A percentile compares a stretch with the other conserved stretches of the same genome.
These are phyloP conservation scores for Onygena corvina DNA, from an alignment of 2,329 filamentous ascomycete species.

Conservation along the genomic window DNA sequence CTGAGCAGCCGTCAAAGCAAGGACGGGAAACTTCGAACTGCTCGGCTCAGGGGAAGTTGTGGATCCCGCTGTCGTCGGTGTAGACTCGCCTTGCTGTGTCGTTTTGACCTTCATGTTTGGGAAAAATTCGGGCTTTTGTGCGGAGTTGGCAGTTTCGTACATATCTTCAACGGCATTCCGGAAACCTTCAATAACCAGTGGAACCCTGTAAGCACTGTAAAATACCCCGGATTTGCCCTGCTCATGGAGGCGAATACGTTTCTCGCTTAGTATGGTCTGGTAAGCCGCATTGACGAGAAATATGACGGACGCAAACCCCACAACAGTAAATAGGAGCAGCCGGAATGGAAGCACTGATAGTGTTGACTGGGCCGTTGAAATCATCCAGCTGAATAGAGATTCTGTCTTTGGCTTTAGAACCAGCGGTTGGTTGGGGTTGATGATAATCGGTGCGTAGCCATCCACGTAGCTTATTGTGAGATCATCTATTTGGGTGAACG, in stretches of 20 bases:
- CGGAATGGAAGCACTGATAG: slow-evolving; percentile 51
- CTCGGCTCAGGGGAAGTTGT: background rate
- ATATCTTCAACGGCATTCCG: slow-evolving; percentile 64
- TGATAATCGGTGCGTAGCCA: slow-evolving; percentile 61
- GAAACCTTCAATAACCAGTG: slow-evolving; percentile 62
- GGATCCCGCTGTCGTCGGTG: background rate
- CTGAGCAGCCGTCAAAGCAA: slow-evolving; percentile 68
- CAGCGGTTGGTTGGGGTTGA: slow-evolving; percentile 43
- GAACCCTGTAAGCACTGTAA: slow-evolving; percentile 60
- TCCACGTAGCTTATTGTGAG: slow-evolving; percentile 61
- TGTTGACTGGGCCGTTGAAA: slow-evolving; percentile 22
- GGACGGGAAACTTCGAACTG: slow-evolving; percentile 33
- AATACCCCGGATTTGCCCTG: slow-evolving; percentile 55
- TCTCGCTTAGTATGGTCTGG: slow-evolving; percentile 62
- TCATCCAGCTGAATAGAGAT: slow-evolving; percentile 15
- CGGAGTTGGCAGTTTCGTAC: slow-evolving; percentile 59
- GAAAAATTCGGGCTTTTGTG: slow-evolving; percentile 60
- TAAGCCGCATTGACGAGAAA: slow-evolving; percentile 66
- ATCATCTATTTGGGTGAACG: slow-evolving; percentile 55
- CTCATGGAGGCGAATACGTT: slow-evolving; percentile 66
- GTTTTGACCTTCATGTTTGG: slow-evolving; percentile 44
- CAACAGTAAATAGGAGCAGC: slow-evolving; percentile 53
- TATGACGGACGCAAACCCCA: slow-evolving; percentile 58
- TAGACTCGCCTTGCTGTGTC: background rate
- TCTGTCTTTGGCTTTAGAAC: slow-evolving; percentile 22